Base-by-base conservation (phyloP, 176 grass and related monocot genomes). In the Phyllostachys edulis region DNA sequence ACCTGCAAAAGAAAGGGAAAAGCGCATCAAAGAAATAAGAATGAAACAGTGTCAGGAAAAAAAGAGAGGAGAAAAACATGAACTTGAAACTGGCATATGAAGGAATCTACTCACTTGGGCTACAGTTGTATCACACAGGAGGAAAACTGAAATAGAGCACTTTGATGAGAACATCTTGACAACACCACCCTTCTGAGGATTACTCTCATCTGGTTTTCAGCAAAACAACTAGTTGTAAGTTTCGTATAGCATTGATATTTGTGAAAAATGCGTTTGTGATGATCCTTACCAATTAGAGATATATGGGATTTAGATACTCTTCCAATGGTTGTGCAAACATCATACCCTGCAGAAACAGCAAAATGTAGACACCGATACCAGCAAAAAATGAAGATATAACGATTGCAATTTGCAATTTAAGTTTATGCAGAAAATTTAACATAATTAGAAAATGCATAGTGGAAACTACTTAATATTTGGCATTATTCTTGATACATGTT, bases 281-380 rank as follows among this genome's bases (percentile, higher is more conserved):
- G 73, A 79, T 69, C 24, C 75, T 80, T 90, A 95, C 96, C 96
- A 80, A 99, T 88, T 80, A 99, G 88, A 65, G 88, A 87, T 76
- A 94, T 65, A 45, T 89, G 74, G 21, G 69, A 86, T 81, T 82
- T 81, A 59, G 88, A 89, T 69, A 72, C 74, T 27, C 18, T 78
- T 70, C 90, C 90, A 66, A 99, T 88, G 38, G 87, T 88, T 89
- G 85, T 94, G 64, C 93, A 99, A 69, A 96, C 93, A 86, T 92
- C 88, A 86, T 96, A 99, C 60, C 96, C 96, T 99, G 60, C 38
- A 67, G 47, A 72, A 71, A 81, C 20, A 82, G 63, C 14, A 68
- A 87, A 84, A 76, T 70, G 70, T 82, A 42, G 10, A 71, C 34
- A 63, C 44, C 24, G 5, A 44, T n/a, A 71, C 26, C 36, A 73